Conservation (phyloP, 768 basidiomycete genomes). For the Pisolithus sp. region DNA sequence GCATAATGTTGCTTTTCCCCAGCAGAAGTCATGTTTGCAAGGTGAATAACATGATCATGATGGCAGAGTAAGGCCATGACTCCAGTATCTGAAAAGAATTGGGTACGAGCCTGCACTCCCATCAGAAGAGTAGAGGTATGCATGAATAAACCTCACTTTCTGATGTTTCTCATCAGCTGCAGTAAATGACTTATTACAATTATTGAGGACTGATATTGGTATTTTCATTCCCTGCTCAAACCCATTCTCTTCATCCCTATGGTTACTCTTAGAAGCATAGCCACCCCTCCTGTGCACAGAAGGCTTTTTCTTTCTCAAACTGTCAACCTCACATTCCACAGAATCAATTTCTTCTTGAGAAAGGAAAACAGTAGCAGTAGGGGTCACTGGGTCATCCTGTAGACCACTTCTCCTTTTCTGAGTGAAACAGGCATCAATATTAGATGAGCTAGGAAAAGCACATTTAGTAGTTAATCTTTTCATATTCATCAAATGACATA, state of each 20-base stretch:
- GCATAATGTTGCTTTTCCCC: slow-evolving; percentile 21
- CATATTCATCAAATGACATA: background rate
- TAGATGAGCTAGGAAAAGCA: slow-evolving; percentile 1
- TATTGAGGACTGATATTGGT: slow-evolving; percentile 25
- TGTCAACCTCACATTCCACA: background rate
- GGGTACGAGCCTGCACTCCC: slow-evolving; percentile 7
- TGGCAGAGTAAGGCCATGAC: slow-evolving; percentile 19
- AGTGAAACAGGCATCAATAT: slow-evolving; percentile 26
- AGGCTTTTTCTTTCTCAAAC: background rate
- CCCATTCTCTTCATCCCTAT: background rate
- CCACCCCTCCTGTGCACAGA: background rate
- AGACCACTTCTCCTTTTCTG: slow-evolving; percentile 21
- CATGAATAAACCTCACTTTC: background rate
- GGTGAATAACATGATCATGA: slow-evolving; percentile 15
- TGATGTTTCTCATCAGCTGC: slow-evolving; percentile 8
- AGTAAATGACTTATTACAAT: slow-evolving; percentile 25
- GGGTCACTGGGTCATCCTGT: slow-evolving; percentile 9
- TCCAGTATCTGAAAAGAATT: slow-evolving; percentile 13
- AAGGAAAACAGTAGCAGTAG: slow-evolving; percentile 15
- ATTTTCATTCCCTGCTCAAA: slow-evolving; percentile 21
- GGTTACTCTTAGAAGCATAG: background rate
- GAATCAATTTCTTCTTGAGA: slow-evolving; percentile 1
- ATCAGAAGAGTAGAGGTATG: background rate
- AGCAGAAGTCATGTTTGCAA: slow-evolving; percentile 11
- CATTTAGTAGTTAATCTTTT: background rate